phyloP scores from a whole-genome alignment of 192 early-diverging fungal species.

The Physocladia obscura region DNA sequence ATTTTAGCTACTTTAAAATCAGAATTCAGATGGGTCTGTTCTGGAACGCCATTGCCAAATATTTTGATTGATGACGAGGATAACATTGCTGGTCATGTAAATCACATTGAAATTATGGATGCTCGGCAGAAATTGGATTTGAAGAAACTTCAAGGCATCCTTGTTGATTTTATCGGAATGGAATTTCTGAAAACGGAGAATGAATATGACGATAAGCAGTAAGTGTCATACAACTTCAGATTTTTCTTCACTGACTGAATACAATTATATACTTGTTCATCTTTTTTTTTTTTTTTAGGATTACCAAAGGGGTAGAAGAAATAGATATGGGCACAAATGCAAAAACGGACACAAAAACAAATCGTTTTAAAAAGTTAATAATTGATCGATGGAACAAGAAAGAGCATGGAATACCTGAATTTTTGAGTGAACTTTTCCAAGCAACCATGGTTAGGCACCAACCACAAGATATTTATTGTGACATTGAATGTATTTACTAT shows the following conservation, averaged over 20 bases:
- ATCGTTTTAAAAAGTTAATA: background rate
- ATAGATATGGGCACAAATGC: no score
- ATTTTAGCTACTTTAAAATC: conserved; percentile 61
- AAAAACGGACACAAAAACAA: background rate
- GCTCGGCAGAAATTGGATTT: no score
- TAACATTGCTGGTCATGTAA: background rate
- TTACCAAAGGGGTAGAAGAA: no score
- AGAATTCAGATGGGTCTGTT: conserved; percentile 70
- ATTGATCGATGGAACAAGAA: background rate
- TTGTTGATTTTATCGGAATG: conserved; percentile 61
- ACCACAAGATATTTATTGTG: conserved; percentile 50
- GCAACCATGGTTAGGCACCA: conserved; percentile 73
- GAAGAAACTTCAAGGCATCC: conserved; percentile 56
- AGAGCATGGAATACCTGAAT: background rate
- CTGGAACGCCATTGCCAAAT: conserved; percentile 46
- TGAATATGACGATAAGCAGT: no score
- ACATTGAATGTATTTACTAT: no score
- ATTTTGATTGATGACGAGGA: conserved; percentile 23
- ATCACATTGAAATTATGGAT: background rate
- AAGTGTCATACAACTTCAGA: no score
- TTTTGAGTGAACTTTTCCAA: background rate
- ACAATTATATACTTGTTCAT: no score
- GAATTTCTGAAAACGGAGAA: no score
- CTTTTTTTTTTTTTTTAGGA: no score
- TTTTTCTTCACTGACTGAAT: no score